Base-by-base conservation (phyloP, 352 stramenopile genomes). In the Stephanocyclus meneghinianus region DNA sequence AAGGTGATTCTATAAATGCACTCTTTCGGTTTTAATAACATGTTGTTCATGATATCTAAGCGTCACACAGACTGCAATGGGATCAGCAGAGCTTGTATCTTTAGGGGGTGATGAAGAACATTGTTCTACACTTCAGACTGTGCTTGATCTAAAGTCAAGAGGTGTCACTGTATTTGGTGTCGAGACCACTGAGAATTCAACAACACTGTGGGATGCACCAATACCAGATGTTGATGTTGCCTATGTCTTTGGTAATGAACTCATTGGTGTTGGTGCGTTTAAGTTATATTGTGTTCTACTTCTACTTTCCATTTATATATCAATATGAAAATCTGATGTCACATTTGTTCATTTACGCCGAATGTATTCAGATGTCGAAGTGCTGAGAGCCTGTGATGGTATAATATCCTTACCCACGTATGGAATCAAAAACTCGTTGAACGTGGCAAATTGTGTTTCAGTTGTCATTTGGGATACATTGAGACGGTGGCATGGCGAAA, bases 381-480 rank as follows among this genome's bases (percentile, higher is more conserved):
- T 93, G 13, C 67, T 94, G 35, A 50, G 69, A 10, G 74, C 85
- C 56, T 92, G 87, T 65, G 87, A 94, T 70, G 72, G 40, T 11
- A 67, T 94, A n/a, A 77, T 94, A 18, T 79, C 86, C 30, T 73
- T 94, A n/a, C 90, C 90, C 15, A 91, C 86, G 1, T 92, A 88
- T 76, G 90, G 90, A 18, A 71, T 91, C 13, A 94, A 94, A 59
- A 94, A 94, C 60, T 91, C 78, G 8, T 81, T 94, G 30, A 94
- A 94, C 71, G 86, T 94, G 50, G 88, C 88, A 61, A 91, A 75
- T 45, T 89, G 85, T 62, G 89, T 85, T 53, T 81, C 86, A 26
- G 82, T 93, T 61, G 81, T 90, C 1, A 44, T 92, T 40, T 94
- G 86, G 78, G 90, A 94, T 63, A 87, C 68, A 9, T 45, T 87